phyloP scores from a whole-genome alignment of 2,329 filamentous ascomycete genomes.

The Colletotrichum sp. region DNA sequence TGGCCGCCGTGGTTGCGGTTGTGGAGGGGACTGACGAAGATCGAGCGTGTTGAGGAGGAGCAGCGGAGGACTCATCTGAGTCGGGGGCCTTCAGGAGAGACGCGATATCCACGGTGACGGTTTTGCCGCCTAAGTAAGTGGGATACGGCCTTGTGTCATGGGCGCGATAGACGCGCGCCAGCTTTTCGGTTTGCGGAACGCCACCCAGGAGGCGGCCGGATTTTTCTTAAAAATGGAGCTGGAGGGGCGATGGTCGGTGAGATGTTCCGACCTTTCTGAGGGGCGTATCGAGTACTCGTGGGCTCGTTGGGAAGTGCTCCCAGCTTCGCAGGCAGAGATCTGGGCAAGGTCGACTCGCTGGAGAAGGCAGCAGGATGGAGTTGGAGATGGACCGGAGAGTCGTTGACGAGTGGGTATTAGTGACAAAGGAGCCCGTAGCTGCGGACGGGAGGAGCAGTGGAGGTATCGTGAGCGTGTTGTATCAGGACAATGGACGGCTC shows the following conservation, averaged over 20 bases:
- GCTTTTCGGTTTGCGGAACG: constrained; percentile 16
- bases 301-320: neutral
- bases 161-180: constrained; percentile 26
- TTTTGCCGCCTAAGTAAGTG: constrained; percentile 40
- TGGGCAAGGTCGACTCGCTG: neutral
- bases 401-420: neutral
- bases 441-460: neutral
- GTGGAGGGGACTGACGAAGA: constrained; percentile 38
- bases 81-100: constrained; percentile 80
- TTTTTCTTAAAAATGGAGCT: neutral
- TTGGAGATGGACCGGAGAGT: neutral
- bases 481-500: neutral
- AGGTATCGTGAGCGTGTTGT: neutral
- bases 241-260: constrained; percentile 3
- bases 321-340: neutral
- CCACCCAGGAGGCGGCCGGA: constrained; percentile 5
- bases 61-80: constrained; percentile 71
- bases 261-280: neutral
- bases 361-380: neutral
- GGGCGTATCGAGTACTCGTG: neutral
- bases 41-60: constrained; percentile 43
- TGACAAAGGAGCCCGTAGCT: neutral
- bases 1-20: constrained; percentile 25
- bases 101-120: constrained; percentile 93
- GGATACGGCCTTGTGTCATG: constrained; percentile 32